phyloP scores from a whole-genome alignment of 2,329 filamentous ascomycete species.

The Colletotrichum horii region DNA sequence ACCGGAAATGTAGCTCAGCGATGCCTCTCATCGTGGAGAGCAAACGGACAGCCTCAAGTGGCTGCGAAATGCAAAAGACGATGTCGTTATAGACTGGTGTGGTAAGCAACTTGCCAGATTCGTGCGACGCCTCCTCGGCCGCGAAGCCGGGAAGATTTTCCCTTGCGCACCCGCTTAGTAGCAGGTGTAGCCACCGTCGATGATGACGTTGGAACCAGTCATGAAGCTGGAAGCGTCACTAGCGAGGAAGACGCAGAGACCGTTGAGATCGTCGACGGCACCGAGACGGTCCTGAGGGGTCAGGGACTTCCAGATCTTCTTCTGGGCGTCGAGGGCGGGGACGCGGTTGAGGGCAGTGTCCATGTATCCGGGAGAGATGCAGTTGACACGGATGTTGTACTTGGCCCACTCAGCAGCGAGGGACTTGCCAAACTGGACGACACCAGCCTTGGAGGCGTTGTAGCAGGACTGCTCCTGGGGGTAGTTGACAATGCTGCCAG shows the following conservation, averaged over 20 bases:
- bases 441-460: constrained; percentile 83
- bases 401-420: constrained; percentile 86
- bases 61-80: not conserved
- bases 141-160: not conserved
- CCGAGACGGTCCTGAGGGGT: constrained; percentile 78
- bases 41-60: not conserved
- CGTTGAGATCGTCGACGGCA: constrained; percentile 77
- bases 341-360: constrained; percentile 83
- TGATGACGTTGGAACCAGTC: constrained; percentile 77
- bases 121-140: not conserved
- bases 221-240: constrained; percentile 77
- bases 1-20: constrained; percentile 7
- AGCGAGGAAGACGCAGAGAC: constrained; percentile 76
- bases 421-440: constrained; percentile 79
- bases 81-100: not conserved
- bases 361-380: constrained; percentile 86
- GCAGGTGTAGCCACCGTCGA: constrained; percentile 73
- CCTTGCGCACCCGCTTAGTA: constrained; percentile 44
- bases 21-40: not conserved
- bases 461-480: constrained; percentile 84
- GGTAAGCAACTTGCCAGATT: not conserved
- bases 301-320: constrained; percentile 78
- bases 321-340: constrained; percentile 78
- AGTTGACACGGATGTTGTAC: constrained; percentile 81
- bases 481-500: constrained; percentile 84